Conservation (phyloP, 164 flowering plant species). For the Macadamia integrifolia region DNA sequence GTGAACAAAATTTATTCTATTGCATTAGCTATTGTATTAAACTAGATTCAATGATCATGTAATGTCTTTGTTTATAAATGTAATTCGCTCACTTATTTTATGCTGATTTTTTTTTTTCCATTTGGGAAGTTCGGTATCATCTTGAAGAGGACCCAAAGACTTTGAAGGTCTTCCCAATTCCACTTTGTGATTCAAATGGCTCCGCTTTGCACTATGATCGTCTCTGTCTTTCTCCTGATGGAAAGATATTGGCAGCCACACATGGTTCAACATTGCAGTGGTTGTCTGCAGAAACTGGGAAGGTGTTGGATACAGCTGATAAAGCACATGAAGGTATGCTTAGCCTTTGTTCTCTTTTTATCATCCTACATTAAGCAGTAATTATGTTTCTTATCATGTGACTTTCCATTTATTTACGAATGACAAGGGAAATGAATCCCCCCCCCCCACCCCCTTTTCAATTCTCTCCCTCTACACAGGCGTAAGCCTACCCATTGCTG, state of each 20-base stretch:
- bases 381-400: neutral
- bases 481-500: no score
- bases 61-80: neutral
- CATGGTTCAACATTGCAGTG: conserved; percentile 84
- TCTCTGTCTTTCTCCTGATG: conserved; percentile 84
- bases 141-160: conserved; percentile 95
- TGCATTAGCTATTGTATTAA: neutral
- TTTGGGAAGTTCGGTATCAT: conserved; percentile 80
- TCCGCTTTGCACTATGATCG: conserved; percentile 72
- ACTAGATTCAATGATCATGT: neutral
- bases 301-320: conserved; percentile 81
- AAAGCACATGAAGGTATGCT: conserved; percentile 88
- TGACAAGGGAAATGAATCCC: neutral
- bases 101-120: conserved; percentile 6
- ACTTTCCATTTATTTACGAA: neutral
- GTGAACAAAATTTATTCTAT: neutral
- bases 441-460: no score
- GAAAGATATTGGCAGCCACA: conserved; percentile 75
- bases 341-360: neutral
- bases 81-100: conserved; percentile 12
- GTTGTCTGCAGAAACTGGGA: conserved; percentile 75
- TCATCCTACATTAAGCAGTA: neutral
- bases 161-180: conserved; percentile 84
- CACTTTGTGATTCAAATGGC: conserved; percentile 72
- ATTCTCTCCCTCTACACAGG: no score